Evolutionary conservation across 2,329 filamentous ascomycete species (phyloP), one percentile per base, ranked within the genome.

Genomic region (Coniella vitis): DNA sequence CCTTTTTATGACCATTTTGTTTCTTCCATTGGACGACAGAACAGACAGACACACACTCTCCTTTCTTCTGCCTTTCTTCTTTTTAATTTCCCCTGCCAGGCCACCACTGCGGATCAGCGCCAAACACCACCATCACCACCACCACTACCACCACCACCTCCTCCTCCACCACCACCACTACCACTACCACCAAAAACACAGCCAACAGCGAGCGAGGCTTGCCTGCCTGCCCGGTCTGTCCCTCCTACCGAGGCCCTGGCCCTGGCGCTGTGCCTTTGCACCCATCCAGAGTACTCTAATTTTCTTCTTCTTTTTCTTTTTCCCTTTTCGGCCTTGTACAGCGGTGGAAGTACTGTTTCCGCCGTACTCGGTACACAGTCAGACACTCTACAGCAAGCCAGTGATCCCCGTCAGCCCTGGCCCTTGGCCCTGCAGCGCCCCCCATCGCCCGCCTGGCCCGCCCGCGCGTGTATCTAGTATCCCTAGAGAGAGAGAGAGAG

Each of bases 191-290:
- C 37, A 22, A 21, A 38, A 38, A 75, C 73, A 71, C 71, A 69
- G 66, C 68, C 66, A 60, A 67, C 71, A 71, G 69, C 65, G 68
- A 66, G 16, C 61, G 67, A 68, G 67, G 67, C 66, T 54, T 31
- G 37, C 45, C 49, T 51, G 40, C n/a, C 45, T 31, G 37, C 45
- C 49, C 47, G 40, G 9, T 38, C 38, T 49, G 47, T 42, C 47
- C 35, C 38, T 37, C 32, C 45, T 32, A 38, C 19, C 38, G 13
- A 40, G 10, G 38, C 22, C 32, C 19, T n/a, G 19, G 22, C 34
- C 47, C 25, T 29, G 19, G 14, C 42, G 41, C 48, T 35, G 32
- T 13, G 32, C 47, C 34, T 67, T 60, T 62, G 62, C 19, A 4
- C 4, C 3, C 17, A 4, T 21, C n/a, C 22, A n/a, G 21, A 29